phyloP scores from a whole-genome alignment of 257 asterid species.

The Solanum clarkiae region DNA sequence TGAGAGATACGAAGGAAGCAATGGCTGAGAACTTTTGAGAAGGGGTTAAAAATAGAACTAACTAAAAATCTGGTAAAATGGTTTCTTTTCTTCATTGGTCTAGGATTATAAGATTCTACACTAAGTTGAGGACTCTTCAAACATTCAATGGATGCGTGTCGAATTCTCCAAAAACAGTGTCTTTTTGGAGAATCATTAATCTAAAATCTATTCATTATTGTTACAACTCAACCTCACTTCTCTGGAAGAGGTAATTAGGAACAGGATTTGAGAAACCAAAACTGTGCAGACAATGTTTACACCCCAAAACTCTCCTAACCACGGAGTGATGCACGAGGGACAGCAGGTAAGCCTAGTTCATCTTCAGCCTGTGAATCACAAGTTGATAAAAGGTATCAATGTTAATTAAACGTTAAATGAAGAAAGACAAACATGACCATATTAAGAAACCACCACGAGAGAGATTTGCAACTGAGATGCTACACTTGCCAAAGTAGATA shows the following conservation, averaged over 20 bases:
- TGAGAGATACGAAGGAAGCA: background rate
- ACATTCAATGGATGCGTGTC: too few relatives aligned
- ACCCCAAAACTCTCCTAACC: constrained; percentile 27
- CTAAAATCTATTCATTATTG: background rate
- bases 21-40: background rate
- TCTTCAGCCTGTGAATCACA: constrained; percentile 61
- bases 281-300: background rate
- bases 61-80: background rate
- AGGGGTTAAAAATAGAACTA: background rate
- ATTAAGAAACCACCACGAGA: background rate
- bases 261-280: background rate
- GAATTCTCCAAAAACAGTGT: too few relatives aligned
- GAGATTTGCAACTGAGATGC: background rate
- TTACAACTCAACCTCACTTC: background rate
- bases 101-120: background rate
- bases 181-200: background rate
- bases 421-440: background rate
- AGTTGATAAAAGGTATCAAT: background rate
- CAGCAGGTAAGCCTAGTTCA: constrained; percentile 84
- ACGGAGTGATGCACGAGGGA: constrained; percentile 81
- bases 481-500: background rate
- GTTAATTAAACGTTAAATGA: background rate
- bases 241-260: background rate
- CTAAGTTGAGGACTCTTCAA: too few relatives aligned
- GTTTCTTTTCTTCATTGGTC: background rate